Evolutionary conservation across 2,329 filamentous ascomycete genomes (phyloP).

Genomic region (Diaporthe capsici): DNA sequence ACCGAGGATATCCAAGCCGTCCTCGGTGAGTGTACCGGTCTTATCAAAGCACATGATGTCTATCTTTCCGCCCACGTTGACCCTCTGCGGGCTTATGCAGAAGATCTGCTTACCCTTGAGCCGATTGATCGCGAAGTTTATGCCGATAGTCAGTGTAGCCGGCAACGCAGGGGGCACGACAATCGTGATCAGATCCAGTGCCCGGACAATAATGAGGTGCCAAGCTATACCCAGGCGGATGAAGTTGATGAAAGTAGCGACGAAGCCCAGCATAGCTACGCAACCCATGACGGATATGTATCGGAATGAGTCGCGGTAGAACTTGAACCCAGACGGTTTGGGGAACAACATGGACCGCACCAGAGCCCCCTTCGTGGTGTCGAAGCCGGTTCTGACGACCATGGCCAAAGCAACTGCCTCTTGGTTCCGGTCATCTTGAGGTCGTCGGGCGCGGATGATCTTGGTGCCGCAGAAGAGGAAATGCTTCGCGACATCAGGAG

Average conservation of each 20-base stretch:
- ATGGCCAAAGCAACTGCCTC: constrained; percentile 93
- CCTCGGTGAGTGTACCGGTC: constrained; percentile 97
- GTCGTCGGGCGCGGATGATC: constrained; percentile 89
- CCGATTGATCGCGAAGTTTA: constrained; percentile 90
- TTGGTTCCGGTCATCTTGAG: constrained; percentile 86
- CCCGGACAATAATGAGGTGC: constrained; percentile 92
- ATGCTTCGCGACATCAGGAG: constrained; percentile 86
- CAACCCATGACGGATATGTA: constrained; percentile 97
- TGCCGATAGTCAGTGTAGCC: constrained; percentile 95
- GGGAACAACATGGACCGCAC: constrained; percentile 99
- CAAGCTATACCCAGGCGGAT: constrained; percentile 85
- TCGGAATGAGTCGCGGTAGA: constrained; percentile 96
- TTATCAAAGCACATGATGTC: constrained; percentile 99
- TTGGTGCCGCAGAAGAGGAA: constrained; percentile 97
- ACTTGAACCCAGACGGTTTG: constrained; percentile 98
- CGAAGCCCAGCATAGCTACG: constrained; percentile 88
- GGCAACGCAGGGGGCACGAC: constrained; percentile 96
- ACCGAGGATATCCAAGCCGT: constrained; percentile 93
- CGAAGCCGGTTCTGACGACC: constrained; percentile 94
- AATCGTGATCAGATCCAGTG: constrained; percentile 96
- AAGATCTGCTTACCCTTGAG: constrained; percentile 93
- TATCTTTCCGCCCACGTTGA: constrained; percentile 96
- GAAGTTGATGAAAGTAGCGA: constrained; percentile 94
- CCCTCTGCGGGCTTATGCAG: constrained; percentile 96
- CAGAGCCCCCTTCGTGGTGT: constrained; percentile 95